Base-by-base conservation (phyloP, 2,329 filamentous ascomycete genomes). In the Chrysoporthe puriensis region DNA sequence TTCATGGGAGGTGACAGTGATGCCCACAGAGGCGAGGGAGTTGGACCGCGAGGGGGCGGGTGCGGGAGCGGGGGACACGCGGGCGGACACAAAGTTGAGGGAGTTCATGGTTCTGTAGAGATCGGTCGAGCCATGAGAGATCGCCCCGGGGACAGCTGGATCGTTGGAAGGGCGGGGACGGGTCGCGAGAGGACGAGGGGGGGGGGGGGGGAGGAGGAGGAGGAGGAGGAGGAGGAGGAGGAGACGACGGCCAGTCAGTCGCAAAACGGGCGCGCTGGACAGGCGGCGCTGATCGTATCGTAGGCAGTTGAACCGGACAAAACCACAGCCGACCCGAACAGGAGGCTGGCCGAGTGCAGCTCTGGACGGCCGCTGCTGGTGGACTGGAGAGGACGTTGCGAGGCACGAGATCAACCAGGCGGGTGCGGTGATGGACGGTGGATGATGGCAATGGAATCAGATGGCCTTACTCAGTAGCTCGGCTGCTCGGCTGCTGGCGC, bases 21-120 rank as follows among this genome's bases (percentile, higher is more conserved):
- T 76, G 70, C 82, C 81, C 70, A 88, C 78, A 69, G 84, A 84
- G 73, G 82, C 82, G 74, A 88, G 80, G 40, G 88, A 90, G 77
- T 88, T 89, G 70, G 86, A 86, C 77, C 87, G 84, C 68, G 87
- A 85, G 66, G 86, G 83, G 57, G 78, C 77, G 44, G 86, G 83
- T 73, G 83, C 88, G 68, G 86, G 80, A 65, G 87, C 79, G 72
- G 88, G 86, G 74, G 88, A 89, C 78, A 94, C 92, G 82, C 91
- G 90, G 78, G 92, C 89, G 76, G 93, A 96, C 79, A 97, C 88
- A 79, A 97, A 93, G 83, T 96, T 97, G 84, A 97, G 85, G 76
- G 94, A 97, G 89, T 97, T 97, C 95, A 97, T 97, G 82, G 86
- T 92, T 84, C 80, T 79, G 74, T 76, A 74, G 74, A 78, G 78